These are phyloP conservation scores for Lablab purpureus DNA, from an alignment of 306 rosid species.

Conservation along the genomic window DNA sequence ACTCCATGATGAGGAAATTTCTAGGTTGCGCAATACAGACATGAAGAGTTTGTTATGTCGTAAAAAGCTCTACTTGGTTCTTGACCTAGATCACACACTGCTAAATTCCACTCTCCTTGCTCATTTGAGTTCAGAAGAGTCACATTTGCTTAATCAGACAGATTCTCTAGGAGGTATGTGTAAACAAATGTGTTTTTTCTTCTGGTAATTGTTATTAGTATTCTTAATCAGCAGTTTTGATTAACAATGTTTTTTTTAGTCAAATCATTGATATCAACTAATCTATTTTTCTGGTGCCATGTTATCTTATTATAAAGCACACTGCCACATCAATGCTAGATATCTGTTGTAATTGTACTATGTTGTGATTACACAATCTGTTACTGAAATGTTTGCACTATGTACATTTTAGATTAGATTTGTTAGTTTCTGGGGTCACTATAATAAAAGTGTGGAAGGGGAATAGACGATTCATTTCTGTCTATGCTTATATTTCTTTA, in stretches of 20 bases:
- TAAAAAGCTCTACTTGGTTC: conserved; percentile 81
- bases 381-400: conserved; percentile 2
- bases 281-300: not conserved
- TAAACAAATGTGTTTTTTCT: conserved; percentile 23
- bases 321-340: not conserved
- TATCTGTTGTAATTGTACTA: not conserved
- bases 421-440: not conserved
- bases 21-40: conserved; percentile 69
- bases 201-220: conserved; percentile 23
- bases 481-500: not conserved
- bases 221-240: conserved; percentile 11
- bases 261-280: conserved; percentile 5
- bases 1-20: conserved; percentile 79
- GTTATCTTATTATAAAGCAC: not conserved
- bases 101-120: conserved; percentile 72
- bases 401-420: no score
- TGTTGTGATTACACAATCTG: not conserved
- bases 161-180: conserved; percentile 71
- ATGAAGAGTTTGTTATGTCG: conserved; percentile 63
- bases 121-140: conserved; percentile 68
- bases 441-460: conserved; percentile 19
- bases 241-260: not conserved
- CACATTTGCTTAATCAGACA: conserved; percentile 62
- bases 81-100: conserved; percentile 91
- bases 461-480: conserved; percentile 3